A percentile compares a stretch with the other conserved stretches of the same genome.
phyloP scores from a whole-genome alignment of 805 yeast species.

The Limtongozyma cylindracea region DNA sequence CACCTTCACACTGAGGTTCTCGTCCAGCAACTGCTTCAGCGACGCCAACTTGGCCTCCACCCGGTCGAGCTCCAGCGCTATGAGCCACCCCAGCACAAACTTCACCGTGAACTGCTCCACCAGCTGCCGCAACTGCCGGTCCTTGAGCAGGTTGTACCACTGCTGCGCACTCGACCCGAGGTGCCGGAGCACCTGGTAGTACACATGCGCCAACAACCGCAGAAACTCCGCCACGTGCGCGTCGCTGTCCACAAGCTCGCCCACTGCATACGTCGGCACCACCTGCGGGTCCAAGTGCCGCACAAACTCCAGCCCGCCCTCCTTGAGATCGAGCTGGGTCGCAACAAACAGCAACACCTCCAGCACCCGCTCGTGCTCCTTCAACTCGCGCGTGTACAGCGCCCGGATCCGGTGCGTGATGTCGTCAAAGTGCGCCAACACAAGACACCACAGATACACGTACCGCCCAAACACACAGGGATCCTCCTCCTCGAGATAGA shows the following conservation, averaged over 20 bases:
- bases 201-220: slow-evolving; percentile 24
- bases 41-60: slow-evolving; percentile 16
- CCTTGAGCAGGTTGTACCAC: slow-evolving; percentile 54
- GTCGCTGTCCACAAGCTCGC: too few species aligned
- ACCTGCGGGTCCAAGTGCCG: too few species aligned
- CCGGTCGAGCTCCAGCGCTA: slow-evolving; percentile 26
- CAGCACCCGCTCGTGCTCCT: slow-evolving; percentile 22
- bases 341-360: slow-evolving; percentile 27
- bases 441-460: slow-evolving; percentile 44
- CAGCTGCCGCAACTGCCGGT: slow-evolving; percentile 30
- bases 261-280: too few species aligned
- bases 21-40: slow-evolving; percentile 2
- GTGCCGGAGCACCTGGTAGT: slow-evolving; percentile 19
- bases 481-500: slow-evolving; percentile 2
- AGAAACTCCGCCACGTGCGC: slow-evolving; percentile 9
- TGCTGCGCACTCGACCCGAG: slow-evolving; percentile 30
- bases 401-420: slow-evolving; percentile 40
- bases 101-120: slow-evolving; percentile 38
- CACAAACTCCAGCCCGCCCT: too few species aligned
- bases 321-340: slow-evolving; percentile 6
- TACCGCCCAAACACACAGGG: slow-evolving; percentile 9
- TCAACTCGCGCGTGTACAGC: slow-evolving; percentile 31
- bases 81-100: slow-evolving; percentile 37
- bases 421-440: slow-evolving; percentile 34
- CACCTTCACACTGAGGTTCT: slow-evolving; percentile 29